These are phyloP conservation scores for Drechslerella dactyloides DNA, from an alignment of 2,329 filamentous ascomycete genomes.

Conservation along the genomic window DNA sequence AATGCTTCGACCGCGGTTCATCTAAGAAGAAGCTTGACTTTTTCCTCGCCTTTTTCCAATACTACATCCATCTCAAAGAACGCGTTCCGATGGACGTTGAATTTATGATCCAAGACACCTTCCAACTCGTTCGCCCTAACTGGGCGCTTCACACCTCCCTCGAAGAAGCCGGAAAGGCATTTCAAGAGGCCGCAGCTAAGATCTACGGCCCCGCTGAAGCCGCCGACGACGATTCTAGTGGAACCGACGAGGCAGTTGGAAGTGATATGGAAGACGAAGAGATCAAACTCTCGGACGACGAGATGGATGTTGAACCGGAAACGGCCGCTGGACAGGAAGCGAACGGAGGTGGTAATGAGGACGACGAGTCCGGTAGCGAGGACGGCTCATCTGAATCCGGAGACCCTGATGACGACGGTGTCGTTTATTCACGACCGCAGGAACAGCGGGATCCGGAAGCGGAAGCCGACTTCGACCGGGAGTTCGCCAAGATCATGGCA, in stretches of 20 bases:
- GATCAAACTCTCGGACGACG: slow-evolving; percentile 62
- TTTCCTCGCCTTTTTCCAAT: slow-evolving; percentile 95
- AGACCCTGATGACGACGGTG: slow-evolving; percentile 73
- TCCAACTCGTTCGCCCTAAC: slow-evolving; percentile 80
- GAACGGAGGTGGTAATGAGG: slow-evolving; percentile 56
- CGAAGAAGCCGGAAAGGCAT: slow-evolving; percentile 81
- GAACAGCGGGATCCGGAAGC: slow-evolving; percentile 90
- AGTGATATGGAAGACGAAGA: slow-evolving; percentile 69
- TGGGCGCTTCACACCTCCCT: slow-evolving; percentile 85
- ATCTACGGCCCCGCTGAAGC: slow-evolving; percentile 83
- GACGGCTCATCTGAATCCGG: slow-evolving; percentile 68
- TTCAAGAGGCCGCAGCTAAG: slow-evolving; percentile 84
- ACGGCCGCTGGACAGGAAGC: slow-evolving; percentile 62
- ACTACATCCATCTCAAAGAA: slow-evolving; percentile 91
- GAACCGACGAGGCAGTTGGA: slow-evolving; percentile 68
- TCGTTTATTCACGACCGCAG: slow-evolving; percentile 88
- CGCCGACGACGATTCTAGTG: slow-evolving; percentile 67
- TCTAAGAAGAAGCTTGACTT: slow-evolving; percentile 98
- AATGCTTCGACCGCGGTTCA: slow-evolving; percentile 91
- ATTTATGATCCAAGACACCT: slow-evolving; percentile 93
- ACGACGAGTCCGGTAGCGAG: slow-evolving; percentile 63
- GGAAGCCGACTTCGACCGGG: slow-evolving; percentile 95
- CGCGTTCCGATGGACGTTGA: slow-evolving; percentile 94
- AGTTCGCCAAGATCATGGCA: slow-evolving; percentile 97
- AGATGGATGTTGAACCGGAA: slow-evolving; percentile 58